Percentiles rank a stretch among this genome's conserved stretches.
These are phyloP conservation scores for Tremellales sp. DNA, from an alignment of 1,284 basidiomycete species.

Conservation along the genomic window DNA sequence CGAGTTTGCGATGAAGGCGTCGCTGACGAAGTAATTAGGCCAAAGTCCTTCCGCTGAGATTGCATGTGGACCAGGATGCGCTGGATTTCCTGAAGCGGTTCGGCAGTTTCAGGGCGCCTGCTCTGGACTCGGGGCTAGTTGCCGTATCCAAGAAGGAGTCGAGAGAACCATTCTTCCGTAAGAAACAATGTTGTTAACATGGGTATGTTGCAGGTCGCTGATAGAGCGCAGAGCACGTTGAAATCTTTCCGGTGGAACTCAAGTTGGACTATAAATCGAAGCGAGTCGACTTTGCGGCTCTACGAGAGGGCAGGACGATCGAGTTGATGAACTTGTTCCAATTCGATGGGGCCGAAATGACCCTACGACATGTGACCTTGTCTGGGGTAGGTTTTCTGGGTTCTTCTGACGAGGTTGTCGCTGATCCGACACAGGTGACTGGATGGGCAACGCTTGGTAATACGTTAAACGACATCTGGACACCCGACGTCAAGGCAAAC, in stretches of 20 bases:
- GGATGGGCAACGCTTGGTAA: constrained; percentile 86
- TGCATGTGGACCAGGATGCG: constrained; percentile 97
- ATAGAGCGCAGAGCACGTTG: constrained; percentile 40
- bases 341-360: constrained; percentile 98
- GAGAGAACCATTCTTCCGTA: constrained; percentile 48
- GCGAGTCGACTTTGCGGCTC: constrained; percentile 88
- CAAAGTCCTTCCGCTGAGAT: constrained; percentile 79
- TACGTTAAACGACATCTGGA: constrained; percentile 94
- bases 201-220: neutral
- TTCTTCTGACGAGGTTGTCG: neutral
- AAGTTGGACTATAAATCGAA: constrained; percentile 99
- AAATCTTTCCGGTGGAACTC: constrained; percentile 63
- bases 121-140: constrained; percentile 36
- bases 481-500: constrained; percentile 97
- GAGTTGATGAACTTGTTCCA: constrained; percentile 99
- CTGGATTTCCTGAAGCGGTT: constrained; percentile 97
- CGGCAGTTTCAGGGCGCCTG: constrained; percentile 76
- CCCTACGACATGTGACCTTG: constrained; percentile 83
- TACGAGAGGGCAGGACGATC: constrained; percentile 85
- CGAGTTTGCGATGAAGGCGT: neutral
- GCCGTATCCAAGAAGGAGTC: constrained; percentile 47
- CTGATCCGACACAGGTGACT: constrained; percentile 59
- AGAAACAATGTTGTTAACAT: constrained; percentile 6
- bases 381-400: constrained; percentile 64
- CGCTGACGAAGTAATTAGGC: constrained; percentile 55